A percentile compares a stretch with the other conserved stretches of the same genome.
These are phyloP conservation scores for Candida argentea DNA, from an alignment of 805 yeast species.

Conservation along the genomic window DNA sequence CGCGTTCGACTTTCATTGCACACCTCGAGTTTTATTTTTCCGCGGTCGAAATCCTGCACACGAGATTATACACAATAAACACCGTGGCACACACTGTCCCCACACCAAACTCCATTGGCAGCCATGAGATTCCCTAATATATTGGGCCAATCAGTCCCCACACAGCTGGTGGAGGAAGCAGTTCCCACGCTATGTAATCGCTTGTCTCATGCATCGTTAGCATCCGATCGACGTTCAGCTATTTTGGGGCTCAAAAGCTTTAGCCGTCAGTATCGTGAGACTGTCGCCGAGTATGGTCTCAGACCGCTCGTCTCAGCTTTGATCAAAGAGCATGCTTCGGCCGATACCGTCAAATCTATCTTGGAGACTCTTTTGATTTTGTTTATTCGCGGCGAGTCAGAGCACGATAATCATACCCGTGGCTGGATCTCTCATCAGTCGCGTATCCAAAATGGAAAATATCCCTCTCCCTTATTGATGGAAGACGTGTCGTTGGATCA, in stretches of 20 bases:
- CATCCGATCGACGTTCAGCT: constrained; percentile 86
- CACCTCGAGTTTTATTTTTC: not conserved
- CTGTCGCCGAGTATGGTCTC: constrained; percentile 80
- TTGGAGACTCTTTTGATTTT: constrained; percentile 78
- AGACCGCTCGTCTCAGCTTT: constrained; percentile 62
- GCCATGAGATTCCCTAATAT: constrained; percentile 30
- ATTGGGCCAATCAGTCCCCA: constrained; percentile 20
- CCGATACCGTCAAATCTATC: constrained; percentile 64
- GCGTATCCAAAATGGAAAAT: constrained; percentile 64
- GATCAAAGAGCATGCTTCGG: constrained; percentile 55
- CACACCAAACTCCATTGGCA: not conserved
- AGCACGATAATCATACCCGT: constrained; percentile 55
- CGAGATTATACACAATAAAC: no score
- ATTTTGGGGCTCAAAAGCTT: constrained; percentile 82
- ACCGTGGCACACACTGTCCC: no score
- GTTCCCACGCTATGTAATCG: constrained; percentile 86
- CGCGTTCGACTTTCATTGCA: not conserved
- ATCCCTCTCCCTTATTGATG: constrained; percentile 61
- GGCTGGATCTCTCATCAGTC: constrained; percentile 70
- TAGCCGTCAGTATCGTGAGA: constrained; percentile 79
- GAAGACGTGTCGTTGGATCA: constrained; percentile 60
- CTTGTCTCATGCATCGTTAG: constrained; percentile 66
- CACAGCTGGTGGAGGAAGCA: constrained; percentile 62
- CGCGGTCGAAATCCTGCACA: no score
- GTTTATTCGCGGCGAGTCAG: constrained; percentile 59